Base-by-base conservation (phyloP, 2,329 filamentous ascomycete species). In the Fusarium sambucinum region DNA sequence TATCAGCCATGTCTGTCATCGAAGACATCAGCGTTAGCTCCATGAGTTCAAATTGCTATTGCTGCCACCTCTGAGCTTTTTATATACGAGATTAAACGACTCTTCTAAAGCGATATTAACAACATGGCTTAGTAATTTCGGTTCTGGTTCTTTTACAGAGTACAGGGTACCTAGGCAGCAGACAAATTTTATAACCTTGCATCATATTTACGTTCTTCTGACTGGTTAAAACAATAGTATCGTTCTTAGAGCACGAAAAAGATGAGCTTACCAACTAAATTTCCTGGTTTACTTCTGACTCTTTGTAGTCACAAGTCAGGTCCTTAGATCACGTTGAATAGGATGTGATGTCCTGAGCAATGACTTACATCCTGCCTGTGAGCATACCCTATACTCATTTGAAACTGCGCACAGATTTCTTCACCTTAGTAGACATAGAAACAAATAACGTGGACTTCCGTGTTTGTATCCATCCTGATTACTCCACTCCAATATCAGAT, bases 311-410 rank as follows among this genome's bases (percentile, higher is more conserved):
- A 6, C 10, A 41, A 23, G 19, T 14, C 6, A 29, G 9, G 17
- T 19, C 12, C 12, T 29, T 19, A 4, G 2, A 44, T 29, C 25
- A 25, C 25, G 3, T 16, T 19, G 5, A 19, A 16, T 7, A 19
- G 32, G 21, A 27, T 16, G 4, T 10, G 14, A 6, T 19, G 3
- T 17, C 13, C 11, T 32, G 30, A 8, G 17, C 29, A 10, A 30
- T n/a, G n/a, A 42, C 35, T 42, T 50, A 50, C 23, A 42, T 7
- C 10, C 13, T 19, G 6, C 2, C 3, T 8, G 8, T 38, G 12
- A 4, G 7, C 13, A 16, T 59, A 59, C 56, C 56, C 56, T 55
- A 41, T 19, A 59, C 41, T 14, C 4, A 40, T 14, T 1, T 35
- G 30, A 54, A 47, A 19, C n/a, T 17, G 11, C 16, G 37, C n/a